Percentiles rank a stretch among this genome's conserved stretches.
Evolutionary conservation across 495 filamentous ascomycete genomes (phyloP).

Genomic region (Astrocystis sublimbata): DNA sequence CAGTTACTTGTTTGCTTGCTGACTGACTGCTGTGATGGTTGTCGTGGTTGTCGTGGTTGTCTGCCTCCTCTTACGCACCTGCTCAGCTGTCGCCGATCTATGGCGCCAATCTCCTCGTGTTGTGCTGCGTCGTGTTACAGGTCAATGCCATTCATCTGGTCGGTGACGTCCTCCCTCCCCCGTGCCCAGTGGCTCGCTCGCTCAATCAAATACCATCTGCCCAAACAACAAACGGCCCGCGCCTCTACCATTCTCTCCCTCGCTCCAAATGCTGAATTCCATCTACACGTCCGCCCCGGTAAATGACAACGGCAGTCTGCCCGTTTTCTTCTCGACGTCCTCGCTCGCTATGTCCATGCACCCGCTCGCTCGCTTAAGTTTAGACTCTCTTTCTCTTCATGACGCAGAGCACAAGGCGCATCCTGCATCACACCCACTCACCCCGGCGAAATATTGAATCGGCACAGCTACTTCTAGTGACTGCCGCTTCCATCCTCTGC

Average conservation of each 20-base stretch:
- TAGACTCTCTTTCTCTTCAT: constrained; percentile 1
- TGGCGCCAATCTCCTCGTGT: not conserved
- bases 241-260: constrained; percentile 10
- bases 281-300: constrained; percentile 8
- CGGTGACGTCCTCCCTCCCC: not conserved
- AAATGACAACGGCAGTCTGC: not conserved
- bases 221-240: constrained; percentile 7
- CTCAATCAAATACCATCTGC: not conserved
- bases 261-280: not conserved
- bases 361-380: constrained; percentile 12
- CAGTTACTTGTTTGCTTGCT: not conserved
- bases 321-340: constrained; percentile 1
- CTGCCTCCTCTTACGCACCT: constrained; percentile 8
- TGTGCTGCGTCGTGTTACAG: constrained; percentile 3
- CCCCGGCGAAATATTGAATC: constrained; percentile 1
- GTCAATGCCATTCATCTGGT: not conserved
- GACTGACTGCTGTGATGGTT: not conserved
- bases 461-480: constrained; percentile 1
- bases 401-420: not conserved
- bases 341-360: not conserved
- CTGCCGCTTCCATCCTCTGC: not conserved
- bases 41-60: constrained; percentile 6
- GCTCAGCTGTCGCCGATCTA: not conserved
- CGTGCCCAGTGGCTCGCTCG: no score
- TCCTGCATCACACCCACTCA: constrained; percentile 12